These are phyloP conservation scores for Centaurea solstitialis DNA, from an alignment of 129 eudicot species.

Conservation along the genomic window DNA sequence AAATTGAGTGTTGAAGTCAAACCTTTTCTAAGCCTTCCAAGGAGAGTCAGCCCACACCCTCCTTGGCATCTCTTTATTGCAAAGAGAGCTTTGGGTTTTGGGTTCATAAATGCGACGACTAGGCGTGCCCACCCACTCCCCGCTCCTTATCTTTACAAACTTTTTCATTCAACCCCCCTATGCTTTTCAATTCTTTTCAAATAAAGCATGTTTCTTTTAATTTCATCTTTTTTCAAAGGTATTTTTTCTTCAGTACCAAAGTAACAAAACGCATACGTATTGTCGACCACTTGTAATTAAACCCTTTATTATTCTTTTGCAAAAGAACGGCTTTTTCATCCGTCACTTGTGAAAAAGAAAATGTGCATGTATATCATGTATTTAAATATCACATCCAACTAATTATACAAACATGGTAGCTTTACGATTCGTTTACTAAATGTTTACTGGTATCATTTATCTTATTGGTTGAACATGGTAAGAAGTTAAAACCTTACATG, in stretches of 20 bases:
- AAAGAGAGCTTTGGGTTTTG: conserved; percentile 37
- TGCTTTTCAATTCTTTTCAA: conserved; percentile 26
- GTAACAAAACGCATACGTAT: background rate
- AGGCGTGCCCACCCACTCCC: conserved; percentile 35
- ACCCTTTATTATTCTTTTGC: background rate
- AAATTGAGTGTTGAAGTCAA: conserved; percentile 23
- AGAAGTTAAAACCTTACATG: no score
- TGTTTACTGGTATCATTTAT: no score
- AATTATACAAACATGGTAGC: no score
- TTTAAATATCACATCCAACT: background rate
- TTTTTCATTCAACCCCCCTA: conserved; percentile 33
- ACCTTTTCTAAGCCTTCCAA: conserved; percentile 33
- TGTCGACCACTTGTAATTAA: background rate
- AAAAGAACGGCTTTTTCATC: background rate
- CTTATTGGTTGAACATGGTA: no score
- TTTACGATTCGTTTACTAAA: no score
- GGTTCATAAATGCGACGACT: conserved; percentile 32
- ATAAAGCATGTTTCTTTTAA: conserved; percentile 20
- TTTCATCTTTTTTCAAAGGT: conserved; percentile 25
- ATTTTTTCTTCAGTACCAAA: background rate
- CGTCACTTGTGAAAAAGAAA: background rate
- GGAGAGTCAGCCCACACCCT: conserved; percentile 5
- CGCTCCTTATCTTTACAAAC: conserved; percentile 17
- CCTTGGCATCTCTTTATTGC: conserved; percentile 8
- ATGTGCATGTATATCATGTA: background rate